Percentiles rank a stretch among this genome's conserved stretches.
Conservation (phyloP, 192 early-diverging fungal genomes). For the Backusella morwellensis region DNA sequence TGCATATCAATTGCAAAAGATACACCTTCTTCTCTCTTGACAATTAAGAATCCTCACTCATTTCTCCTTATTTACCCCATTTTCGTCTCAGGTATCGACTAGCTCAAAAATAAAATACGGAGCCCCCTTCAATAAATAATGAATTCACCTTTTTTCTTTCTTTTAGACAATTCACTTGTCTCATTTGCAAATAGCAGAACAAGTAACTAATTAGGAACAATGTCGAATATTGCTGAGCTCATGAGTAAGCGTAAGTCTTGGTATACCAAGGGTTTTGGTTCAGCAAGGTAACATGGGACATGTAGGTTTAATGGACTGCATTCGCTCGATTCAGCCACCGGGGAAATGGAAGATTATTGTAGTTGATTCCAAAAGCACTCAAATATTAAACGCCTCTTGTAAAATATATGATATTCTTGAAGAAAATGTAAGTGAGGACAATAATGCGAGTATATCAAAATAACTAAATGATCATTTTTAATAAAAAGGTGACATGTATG, state of each 20-base stretch:
- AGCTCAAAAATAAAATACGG: too few species aligned
- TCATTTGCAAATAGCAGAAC: not conserved
- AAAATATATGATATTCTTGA: conserved; percentile 77
- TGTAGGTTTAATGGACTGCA: conserved; percentile 67
- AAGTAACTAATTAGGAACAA: not conserved
- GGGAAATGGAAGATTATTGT: conserved; percentile 82
- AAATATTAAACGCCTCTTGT: conserved; percentile 69
- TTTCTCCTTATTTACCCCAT: too few species aligned
- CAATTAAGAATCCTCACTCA: too few species aligned
- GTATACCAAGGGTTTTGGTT: too few species aligned
- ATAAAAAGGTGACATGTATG: conserved; percentile 23
- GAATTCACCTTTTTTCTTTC: not conserved
- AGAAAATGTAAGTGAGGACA: conserved; percentile 50
- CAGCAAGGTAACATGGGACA: too few species aligned
- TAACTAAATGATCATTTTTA: not conserved
- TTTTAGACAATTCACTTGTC: not conserved
- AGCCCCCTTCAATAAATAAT: not conserved
- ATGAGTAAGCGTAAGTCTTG: conserved; percentile 1
- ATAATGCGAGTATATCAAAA: not conserved
- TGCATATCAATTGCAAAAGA: too few species aligned
- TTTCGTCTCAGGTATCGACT: too few species aligned
- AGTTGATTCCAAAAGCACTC: conserved; percentile 69
- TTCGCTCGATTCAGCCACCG: conserved; percentile 71
- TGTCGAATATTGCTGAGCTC: not conserved
- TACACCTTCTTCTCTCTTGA: too few species aligned